Conservation (phyloP, 805 yeast genomes). For the Candida sanyiensis region DNA sequence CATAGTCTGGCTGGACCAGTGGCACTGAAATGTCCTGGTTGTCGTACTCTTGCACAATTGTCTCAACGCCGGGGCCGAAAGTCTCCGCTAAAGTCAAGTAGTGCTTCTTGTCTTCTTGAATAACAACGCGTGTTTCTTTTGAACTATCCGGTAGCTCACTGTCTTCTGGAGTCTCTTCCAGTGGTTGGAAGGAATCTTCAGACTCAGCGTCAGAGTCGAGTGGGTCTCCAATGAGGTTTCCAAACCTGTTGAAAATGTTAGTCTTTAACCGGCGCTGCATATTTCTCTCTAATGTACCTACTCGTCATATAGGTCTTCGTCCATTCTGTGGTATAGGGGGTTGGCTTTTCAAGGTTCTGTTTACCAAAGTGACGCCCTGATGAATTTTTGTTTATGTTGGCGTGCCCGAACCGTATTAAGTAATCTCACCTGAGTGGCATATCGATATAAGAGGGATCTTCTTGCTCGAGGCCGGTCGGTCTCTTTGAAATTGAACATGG, state of each 20-base stretch:
- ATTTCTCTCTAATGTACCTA: no score
- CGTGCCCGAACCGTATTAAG: no score
- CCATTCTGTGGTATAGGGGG: no score
- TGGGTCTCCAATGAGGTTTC: slow-evolving; percentile 55
- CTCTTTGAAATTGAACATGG: no score
- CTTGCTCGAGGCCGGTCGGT: no score
- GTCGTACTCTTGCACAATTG: slow-evolving; percentile 50
- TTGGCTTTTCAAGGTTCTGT: no score
- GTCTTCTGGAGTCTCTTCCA: slow-evolving; percentile 23
- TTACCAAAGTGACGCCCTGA: no score
- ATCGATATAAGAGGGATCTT: no score
- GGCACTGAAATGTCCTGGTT: slow-evolving; percentile 55
- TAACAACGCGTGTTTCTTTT: slow-evolving; percentile 26
- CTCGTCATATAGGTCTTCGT: slow-evolving; percentile 74
- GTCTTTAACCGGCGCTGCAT: no score
- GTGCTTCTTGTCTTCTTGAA: slow-evolving; percentile 41
- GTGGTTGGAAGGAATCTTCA: slow-evolving; percentile 15
- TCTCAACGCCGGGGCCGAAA: slow-evolving; percentile 61
- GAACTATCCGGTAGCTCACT: slow-evolving; percentile 17
- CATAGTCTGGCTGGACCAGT: slow-evolving; percentile 47
- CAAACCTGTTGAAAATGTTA: slow-evolving; percentile 38
- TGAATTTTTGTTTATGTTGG: no score
- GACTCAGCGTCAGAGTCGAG: slow-evolving; percentile 43
- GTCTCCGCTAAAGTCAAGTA: slow-evolving; percentile 40
- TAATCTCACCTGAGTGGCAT: no score